A percentile compares a stretch with the other conserved stretches of the same genome.
These are phyloP conservation scores for Pisolithus tinctorius DNA, from an alignment of 768 basidiomycete genomes.

Conservation along the genomic window DNA sequence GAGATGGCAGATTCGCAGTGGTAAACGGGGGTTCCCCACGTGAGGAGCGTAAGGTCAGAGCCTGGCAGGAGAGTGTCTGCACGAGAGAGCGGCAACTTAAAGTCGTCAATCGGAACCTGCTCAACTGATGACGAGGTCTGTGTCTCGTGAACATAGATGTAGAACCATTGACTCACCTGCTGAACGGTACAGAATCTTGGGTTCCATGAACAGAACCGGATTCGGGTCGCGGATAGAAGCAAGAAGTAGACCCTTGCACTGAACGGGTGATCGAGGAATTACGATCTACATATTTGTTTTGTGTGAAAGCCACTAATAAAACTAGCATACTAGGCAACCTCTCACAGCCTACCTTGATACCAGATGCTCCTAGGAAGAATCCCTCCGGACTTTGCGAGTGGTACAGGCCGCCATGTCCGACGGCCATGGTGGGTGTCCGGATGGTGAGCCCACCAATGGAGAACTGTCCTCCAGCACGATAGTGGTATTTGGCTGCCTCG, in stretches of 20 bases:
- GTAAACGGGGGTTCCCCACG: constrained; percentile 93
- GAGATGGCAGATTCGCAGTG: constrained; percentile 81
- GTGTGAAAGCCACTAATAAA: not conserved
- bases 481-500: constrained; percentile 90
- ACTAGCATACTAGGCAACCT: not conserved
- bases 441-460: constrained; percentile 80
- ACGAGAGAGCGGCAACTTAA: constrained; percentile 69
- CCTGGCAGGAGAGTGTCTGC: constrained; percentile 74
- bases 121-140: constrained; percentile 48
- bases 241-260: constrained; percentile 90
- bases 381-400: constrained; percentile 96
- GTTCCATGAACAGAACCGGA: constrained; percentile 94
- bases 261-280: constrained; percentile 90
- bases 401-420: constrained; percentile 89
- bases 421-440: constrained; percentile 84
- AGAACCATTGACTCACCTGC: constrained; percentile 41
- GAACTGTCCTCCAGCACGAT: constrained; percentile 80
- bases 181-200: constrained; percentile 88
- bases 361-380: constrained; percentile 87
- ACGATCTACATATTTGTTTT: constrained; percentile 42
- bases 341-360: constrained; percentile 58
- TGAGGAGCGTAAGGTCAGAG: constrained; percentile 79
- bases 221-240: constrained; percentile 88
- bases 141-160: not conserved
- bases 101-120: constrained; percentile 89